A percentile compares a stretch with the other conserved stretches of the same genome.
phyloP scores from a whole-genome alignment of 768 basidiomycete genomes.

The Hypsizygus marmoreus region DNA sequence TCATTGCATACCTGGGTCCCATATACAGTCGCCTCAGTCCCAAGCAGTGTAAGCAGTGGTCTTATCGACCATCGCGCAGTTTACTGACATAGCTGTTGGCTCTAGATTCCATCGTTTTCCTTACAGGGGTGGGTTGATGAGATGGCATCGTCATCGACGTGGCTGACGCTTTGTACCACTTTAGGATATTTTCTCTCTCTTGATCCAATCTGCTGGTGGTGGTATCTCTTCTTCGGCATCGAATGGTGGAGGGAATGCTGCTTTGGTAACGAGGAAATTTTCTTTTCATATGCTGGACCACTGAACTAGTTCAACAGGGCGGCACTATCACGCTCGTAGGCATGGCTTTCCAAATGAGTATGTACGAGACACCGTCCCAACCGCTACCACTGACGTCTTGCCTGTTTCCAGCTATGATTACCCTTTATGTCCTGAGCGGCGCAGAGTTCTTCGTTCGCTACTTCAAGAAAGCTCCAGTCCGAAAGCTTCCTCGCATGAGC shows the following conservation, averaged over 20 bases:
- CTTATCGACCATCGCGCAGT: background rate
- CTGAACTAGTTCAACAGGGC: conserved; percentile 13
- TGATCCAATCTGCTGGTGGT: conserved; percentile 66
- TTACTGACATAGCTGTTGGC: background rate
- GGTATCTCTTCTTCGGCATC: conserved; percentile 46
- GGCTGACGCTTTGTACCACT: background rate
- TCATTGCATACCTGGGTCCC: conserved; percentile 44
- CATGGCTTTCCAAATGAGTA: conserved; percentile 58
- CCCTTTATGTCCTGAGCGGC: conserved; percentile 41
- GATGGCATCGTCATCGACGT: background rate
- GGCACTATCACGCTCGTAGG: conserved; percentile 53
- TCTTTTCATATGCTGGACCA: background rate
- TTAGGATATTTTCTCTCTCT: conserved; percentile 56
- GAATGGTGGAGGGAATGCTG: conserved; percentile 8
- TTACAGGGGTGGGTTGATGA: conserved; percentile 31
- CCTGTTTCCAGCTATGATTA: conserved; percentile 37
- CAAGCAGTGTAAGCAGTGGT: conserved; percentile 36
- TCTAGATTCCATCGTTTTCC: conserved; percentile 39
- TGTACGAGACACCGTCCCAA: conserved; percentile 9
- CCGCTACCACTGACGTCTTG: background rate
- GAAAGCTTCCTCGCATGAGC: conserved; percentile 2
- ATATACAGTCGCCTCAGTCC: conserved; percentile 51
- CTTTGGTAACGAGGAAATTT: background rate
- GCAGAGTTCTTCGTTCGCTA: conserved; percentile 49
- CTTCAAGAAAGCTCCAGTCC: conserved; percentile 32